Percentiles rank a stretch among this genome's conserved stretches.
These are phyloP conservation scores for Drechslerella stenobrocha DNA, from an alignment of 2,329 filamentous ascomycete genomes.

Conservation along the genomic window DNA sequence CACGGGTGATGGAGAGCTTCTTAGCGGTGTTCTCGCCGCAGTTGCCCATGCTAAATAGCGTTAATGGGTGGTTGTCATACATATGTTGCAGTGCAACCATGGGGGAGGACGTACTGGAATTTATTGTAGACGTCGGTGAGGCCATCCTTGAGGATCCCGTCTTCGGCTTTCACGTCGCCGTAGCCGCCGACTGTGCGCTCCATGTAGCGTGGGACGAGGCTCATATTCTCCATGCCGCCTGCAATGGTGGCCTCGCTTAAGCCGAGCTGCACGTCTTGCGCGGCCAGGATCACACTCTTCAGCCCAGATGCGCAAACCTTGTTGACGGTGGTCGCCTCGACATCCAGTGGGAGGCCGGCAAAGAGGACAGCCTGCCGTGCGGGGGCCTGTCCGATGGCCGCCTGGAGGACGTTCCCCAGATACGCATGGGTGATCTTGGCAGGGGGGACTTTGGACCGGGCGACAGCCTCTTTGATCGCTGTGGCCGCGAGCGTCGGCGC, in stretches of 20 bases:
- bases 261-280: slow-evolving; percentile 91
- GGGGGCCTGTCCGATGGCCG: slow-evolving; percentile 80
- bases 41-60: slow-evolving; percentile 71
- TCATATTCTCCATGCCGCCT: slow-evolving; percentile 99
- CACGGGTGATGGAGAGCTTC: slow-evolving; percentile 75
- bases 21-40: slow-evolving; percentile 95
- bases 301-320: slow-evolving; percentile 93
- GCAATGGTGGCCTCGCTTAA: slow-evolving; percentile 85
- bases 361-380: slow-evolving; percentile 89
- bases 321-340: slow-evolving; percentile 92
- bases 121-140: slow-evolving; percentile 95
- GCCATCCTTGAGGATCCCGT: slow-evolving; percentile 91
- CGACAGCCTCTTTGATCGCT: slow-evolving; percentile 87
- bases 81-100: too few relatives aligned
- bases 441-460: slow-evolving; percentile 79
- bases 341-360: slow-evolving; percentile 75
- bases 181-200: slow-evolving; percentile 83
- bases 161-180: slow-evolving; percentile 82
- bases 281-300: slow-evolving; percentile 86
- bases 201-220: slow-evolving; percentile 85
- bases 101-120: slow-evolving; percentile 64
- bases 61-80: too few relatives aligned
- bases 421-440: slow-evolving; percentile 88
- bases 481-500: slow-evolving; percentile 86
- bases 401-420: slow-evolving; percentile 94